These are phyloP conservation scores for Benincasa hispida DNA, from an alignment of 306 rosid species.

Conservation along the genomic window DNA sequence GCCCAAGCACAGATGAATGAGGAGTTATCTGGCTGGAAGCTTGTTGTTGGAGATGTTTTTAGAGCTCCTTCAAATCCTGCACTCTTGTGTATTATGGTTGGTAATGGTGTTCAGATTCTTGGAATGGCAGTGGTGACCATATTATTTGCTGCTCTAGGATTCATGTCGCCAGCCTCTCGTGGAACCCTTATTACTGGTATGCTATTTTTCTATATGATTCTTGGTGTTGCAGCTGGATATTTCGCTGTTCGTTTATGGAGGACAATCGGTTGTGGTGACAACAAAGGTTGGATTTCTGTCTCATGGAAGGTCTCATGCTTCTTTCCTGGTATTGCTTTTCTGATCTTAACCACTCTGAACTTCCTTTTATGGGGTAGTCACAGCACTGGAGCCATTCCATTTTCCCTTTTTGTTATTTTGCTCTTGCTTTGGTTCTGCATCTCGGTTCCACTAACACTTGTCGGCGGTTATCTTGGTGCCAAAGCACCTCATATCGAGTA, in stretches of 20 bases:
- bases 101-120: conserved; percentile 61
- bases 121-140: conserved; percentile 71
- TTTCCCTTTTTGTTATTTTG: conserved; percentile 45
- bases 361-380: conserved; percentile 70
- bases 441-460: conserved; percentile 57
- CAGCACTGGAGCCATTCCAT: conserved; percentile 70
- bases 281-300: conserved; percentile 48
- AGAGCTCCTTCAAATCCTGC: conserved; percentile 39
- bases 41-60: conserved; percentile 69
- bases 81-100: conserved; percentile 53
- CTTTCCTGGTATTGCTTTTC: conserved; percentile 60
- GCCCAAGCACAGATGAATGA: conserved; percentile 73
- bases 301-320: conserved; percentile 57
- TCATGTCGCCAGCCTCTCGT: conserved; percentile 72
- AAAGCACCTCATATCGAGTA: conserved; percentile 46
- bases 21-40: conserved; percentile 72
- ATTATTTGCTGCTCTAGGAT: conserved; percentile 61
- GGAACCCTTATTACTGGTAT: conserved; percentile 60
- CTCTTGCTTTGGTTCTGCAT: conserved; percentile 64
- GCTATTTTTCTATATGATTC: conserved; percentile 58
- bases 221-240: conserved; percentile 66
- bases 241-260: conserved; percentile 66
- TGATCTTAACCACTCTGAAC: conserved; percentile 47
- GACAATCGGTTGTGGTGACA: conserved; percentile 43
- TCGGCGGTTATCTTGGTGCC: conserved; percentile 56